phyloP scores from a whole-genome alignment of 1,284 basidiomycete genomes.

The Cryptococcus amylolentus region DNA sequence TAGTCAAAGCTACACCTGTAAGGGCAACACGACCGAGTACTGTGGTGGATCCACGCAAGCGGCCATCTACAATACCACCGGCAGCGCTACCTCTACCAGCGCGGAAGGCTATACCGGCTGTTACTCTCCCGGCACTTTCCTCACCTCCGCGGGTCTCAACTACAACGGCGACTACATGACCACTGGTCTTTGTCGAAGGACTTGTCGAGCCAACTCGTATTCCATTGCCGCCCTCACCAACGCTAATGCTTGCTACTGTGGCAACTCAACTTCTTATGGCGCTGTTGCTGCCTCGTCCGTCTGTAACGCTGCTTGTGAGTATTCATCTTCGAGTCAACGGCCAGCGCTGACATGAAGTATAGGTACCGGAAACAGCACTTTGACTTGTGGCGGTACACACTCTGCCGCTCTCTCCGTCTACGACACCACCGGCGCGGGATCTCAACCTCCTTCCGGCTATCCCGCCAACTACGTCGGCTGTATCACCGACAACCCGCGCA shows the following conservation, averaged over 20 bases:
- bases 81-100: conserved; percentile 1
- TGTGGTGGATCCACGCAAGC: conserved; percentile 14
- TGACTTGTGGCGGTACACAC: conserved; percentile 25
- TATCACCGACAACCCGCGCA: conserved; percentile 16
- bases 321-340: too few species aligned
- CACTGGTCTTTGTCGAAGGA: conserved; percentile 13
- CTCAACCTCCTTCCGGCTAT: conserved; percentile 14
- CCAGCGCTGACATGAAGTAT: too few species aligned
- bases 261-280: conserved; percentile 19
- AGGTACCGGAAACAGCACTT: conserved; percentile 10
- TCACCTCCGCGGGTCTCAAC: conserved; percentile 7
- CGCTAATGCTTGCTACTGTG: conserved; percentile 26
- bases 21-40: conserved; percentile 14
- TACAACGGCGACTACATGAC: conserved; percentile 19
- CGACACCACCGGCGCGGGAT: conserved; percentile 33
- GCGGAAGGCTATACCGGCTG: conserved; percentile 31
- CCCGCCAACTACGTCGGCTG: conserved; percentile 33
- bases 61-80: conserved; percentile 14
- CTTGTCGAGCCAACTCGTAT: conserved; percentile 18
- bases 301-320: conserved; percentile 14
- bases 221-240: conserved; percentile 22
- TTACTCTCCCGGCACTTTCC: conserved; percentile 23
- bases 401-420: conserved; percentile 21
- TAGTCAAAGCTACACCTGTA: conserved; percentile 17
- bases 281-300: conserved; percentile 9